Base-by-base conservation (phyloP, 2,329 filamentous ascomycete genomes). In the Dryadomyces quercivorus region DNA sequence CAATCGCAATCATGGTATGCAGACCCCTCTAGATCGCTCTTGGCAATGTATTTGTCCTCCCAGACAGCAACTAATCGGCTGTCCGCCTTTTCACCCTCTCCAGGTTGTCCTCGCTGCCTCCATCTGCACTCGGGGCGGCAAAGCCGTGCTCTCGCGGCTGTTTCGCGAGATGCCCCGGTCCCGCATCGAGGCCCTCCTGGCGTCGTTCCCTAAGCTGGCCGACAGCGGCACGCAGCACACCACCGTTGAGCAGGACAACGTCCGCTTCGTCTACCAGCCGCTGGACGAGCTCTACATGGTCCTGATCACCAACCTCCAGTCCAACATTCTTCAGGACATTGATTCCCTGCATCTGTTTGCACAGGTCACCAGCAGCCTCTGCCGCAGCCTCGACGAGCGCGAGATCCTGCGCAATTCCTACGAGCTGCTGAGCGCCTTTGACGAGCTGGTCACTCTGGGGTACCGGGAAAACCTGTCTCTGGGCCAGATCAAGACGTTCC, bases 231-330 rank as follows among this genome's bases (percentile, higher is more conserved):
- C 90, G 52, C 93, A 98, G 72, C 93, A 98, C 72, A 98, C 93
- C 31, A 98, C 88, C 6, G 91, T 97, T 64, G 93, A 98, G 73
- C 91, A 97, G 73, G 94, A 98, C 75, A 97, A 95, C 75, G 93
- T 98, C 66, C 92, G 93, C 74, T 98, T 96, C 68, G 93, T 98
- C 56, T 98, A 98, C 77, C 93, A 98, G 70, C 94, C 93, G 57
- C 80, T 98, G 60, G 94, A 98, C 73, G 94, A 98, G 76, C 84
- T 98, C 60, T 98, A 98, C 80, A 97, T 98, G 82, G 92, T 98
- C 61, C 83, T 98, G 66, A 97, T 98, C 72, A 98, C 94, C 70
- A 98, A 98, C 77, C 87, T 90, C 64, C 93, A 97, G 76, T 97
- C 92, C 70, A 98, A 98, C 73, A 98, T 98, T 63, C 80, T 98